phyloP scores from a whole-genome alignment of 1,284 basidiomycete genomes.

The Neonothopanus nambi region DNA sequence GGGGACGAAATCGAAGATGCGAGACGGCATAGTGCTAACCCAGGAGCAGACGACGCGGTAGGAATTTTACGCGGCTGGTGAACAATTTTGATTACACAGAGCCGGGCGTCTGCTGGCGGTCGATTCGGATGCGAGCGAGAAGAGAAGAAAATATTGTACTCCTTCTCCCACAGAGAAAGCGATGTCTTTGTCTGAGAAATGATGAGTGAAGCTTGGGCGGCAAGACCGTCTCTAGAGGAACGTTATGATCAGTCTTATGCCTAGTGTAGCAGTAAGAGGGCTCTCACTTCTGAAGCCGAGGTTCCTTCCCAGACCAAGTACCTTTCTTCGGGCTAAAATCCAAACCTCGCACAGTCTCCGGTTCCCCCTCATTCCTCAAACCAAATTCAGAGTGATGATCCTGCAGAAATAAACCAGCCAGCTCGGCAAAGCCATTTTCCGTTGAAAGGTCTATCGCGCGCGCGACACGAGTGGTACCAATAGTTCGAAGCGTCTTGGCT shows the following conservation, averaged over 20 bases:
- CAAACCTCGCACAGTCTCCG: constrained; percentile 32
- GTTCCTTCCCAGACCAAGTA: constrained; percentile 24
- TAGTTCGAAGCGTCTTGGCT: constrained; percentile 32
- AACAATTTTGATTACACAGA: constrained; percentile 27
- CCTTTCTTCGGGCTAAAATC: constrained; percentile 42
- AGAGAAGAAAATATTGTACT: constrained; percentile 25
- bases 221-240: constrained; percentile 39
- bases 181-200: constrained; percentile 34
- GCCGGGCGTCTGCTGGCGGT: constrained; percentile 26
- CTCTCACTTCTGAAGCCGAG: constrained; percentile 5
- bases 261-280: no score
- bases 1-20: constrained; percentile 1
- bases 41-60: constrained; percentile 15
- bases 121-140: constrained; percentile 13
- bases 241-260: constrained; percentile 8
- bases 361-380: constrained; percentile 25
- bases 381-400: constrained; percentile 33
- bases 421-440: constrained; percentile 39
- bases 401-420: constrained; percentile 40
- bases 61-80: constrained; percentile 19
- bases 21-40: constrained; percentile 26
- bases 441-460: constrained; percentile 39
- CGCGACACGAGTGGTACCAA: constrained; percentile 42
- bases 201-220: constrained; percentile 37
- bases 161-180: constrained; percentile 43